These are phyloP conservation scores for Talaromyces trachyspermus DNA, from an alignment of 495 filamentous ascomycete species.

Conservation along the genomic window DNA sequence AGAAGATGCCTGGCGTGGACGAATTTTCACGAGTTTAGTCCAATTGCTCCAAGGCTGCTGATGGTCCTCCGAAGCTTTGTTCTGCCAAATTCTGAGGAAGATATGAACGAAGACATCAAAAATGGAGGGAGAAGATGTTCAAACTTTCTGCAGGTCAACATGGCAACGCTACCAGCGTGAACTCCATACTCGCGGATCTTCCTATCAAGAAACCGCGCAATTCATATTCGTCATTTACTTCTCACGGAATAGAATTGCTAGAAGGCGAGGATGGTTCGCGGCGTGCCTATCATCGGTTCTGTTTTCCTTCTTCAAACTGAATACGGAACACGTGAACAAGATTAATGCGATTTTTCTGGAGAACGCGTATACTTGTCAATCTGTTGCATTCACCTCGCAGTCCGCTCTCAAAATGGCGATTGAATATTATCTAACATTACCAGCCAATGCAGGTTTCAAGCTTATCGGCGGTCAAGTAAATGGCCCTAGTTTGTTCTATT, in stretches of 20 bases:
- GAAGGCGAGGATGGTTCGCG: constrained; percentile 11
- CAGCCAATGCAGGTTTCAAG: neutral
- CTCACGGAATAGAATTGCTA: constrained; percentile 13
- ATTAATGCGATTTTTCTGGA: constrained; percentile 39
- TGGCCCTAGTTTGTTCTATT: constrained; percentile 8
- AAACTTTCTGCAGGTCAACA: constrained; percentile 3
- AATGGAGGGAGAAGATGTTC: constrained; percentile 5
- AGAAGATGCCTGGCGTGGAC: constrained; percentile 15
- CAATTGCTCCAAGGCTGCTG: constrained; percentile 43
- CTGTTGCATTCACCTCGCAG: constrained; percentile 6
- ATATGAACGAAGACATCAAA: constrained; percentile 9
- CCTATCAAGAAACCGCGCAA: constrained; percentile 32
- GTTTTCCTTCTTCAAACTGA: constrained; percentile 32
- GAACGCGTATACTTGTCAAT: constrained; percentile 12
- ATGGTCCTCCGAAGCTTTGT: constrained; percentile 34
- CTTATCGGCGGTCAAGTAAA: neutral
- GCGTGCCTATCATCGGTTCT: constrained; percentile 25
- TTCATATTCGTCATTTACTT: constrained; percentile 25
- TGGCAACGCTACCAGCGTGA: constrained; percentile 6
- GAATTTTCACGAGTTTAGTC: constrained; percentile 37
- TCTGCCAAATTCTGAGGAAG: constrained; percentile 13
- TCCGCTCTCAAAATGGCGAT: neutral
- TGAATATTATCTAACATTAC: constrained; percentile 7
- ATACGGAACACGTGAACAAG: constrained; percentile 24
- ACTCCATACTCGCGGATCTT: constrained; percentile 25